Base-by-base conservation (phyloP, 1,139 yeast species). In the Suhomyces chickasaworum region DNA sequence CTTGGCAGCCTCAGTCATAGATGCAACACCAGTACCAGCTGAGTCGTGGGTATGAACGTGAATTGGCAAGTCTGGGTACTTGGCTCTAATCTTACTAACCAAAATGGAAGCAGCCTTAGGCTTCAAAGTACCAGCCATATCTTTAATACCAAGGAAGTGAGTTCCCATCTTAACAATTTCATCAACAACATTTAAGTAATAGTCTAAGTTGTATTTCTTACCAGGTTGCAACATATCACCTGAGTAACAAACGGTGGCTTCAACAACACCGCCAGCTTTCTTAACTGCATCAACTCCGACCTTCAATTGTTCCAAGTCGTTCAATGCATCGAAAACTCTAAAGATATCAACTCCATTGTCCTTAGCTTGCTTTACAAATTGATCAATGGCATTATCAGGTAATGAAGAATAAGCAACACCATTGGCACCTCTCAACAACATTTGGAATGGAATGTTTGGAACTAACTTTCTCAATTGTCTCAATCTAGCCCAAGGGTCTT, bases 31-130 rank as follows among this genome's bases (percentile, higher is more conserved):
- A 45, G 99, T 95, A 75, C 99, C 99, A 37, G 99, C 99, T 55
- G 98, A 90, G 72, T 93, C 99, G 71, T 93, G 99, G 33, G 99
- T 91, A 73, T 93, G 99, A 41, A 93, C 98, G 67, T 93, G 99
- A 63, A 93, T 91, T 56, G 98, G 97, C 64, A 95, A 78, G 62
- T 89, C 82, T 44, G 99, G 99, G 71, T 89, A 89, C 69, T 81
- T 85, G 51, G 81, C 81, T 70, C 99, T 84, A 57, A 93, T 83
- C 29, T 89, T 75, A 49, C 93, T 83, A 60, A 93, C 78, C 65
- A 93, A 81, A 46, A 84, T 56, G 45, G 78, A 83, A 37, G 99
- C 99, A 52, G 99, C 99, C 52, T 82, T 78, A 50, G 99, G 99
- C 73, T 93, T 91, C 75, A 93, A 71, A 51, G 98, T 91, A 74